Conservation (phyloP, 768 basidiomycete genomes). For the Boletus sp. region DNA sequence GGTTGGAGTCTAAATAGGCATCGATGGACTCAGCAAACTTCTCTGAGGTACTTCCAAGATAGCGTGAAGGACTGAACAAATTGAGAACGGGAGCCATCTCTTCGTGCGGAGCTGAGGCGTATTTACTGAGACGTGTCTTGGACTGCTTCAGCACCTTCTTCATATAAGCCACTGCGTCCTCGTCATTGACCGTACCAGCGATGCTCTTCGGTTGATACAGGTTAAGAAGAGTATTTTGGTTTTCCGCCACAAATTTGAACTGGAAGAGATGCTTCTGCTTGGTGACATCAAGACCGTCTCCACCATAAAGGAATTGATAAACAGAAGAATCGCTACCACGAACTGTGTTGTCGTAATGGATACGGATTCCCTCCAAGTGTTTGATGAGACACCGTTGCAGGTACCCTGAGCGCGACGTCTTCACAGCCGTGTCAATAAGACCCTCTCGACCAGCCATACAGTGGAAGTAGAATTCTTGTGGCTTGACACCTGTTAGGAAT, state of each 20-base stretch:
- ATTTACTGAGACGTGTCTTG: conserved; percentile 40
- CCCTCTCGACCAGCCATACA: conserved; percentile 99
- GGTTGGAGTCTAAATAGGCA: conserved; percentile 76
- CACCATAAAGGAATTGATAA: conserved; percentile 96
- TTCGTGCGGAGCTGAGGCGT: conserved; percentile 50
- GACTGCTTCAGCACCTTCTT: conserved; percentile 85
- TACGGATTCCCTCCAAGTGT: conserved; percentile 93
- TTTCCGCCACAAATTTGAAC: conserved; percentile 91
- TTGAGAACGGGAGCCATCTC: conserved; percentile 72
- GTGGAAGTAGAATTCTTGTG: conserved; percentile 99
- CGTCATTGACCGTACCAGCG: conserved; percentile 57
- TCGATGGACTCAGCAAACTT: conserved; percentile 80
- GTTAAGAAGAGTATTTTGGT: conserved; percentile 75
- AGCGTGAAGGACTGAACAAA: conserved; percentile 71
- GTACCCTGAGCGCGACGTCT: conserved; percentile 97
- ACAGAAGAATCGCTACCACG: conserved; percentile 92
- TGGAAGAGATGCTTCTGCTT: conserved; percentile 94
- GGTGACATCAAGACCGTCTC: conserved; percentile 94
- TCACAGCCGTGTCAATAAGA: conserved; percentile 98
- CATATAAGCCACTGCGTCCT: conserved; percentile 74
- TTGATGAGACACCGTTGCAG: conserved; percentile 98
- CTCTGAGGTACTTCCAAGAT: conserved; percentile 90
- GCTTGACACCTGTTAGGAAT: conserved; percentile 96
- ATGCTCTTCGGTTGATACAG: conserved; percentile 64
- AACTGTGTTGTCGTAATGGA: conserved; percentile 98